Evolutionary conservation across 2,329 filamentous ascomycete species (phyloP), one percentile per base, ranked within the genome.

Genomic region (Ilyonectria robusta): DNA sequence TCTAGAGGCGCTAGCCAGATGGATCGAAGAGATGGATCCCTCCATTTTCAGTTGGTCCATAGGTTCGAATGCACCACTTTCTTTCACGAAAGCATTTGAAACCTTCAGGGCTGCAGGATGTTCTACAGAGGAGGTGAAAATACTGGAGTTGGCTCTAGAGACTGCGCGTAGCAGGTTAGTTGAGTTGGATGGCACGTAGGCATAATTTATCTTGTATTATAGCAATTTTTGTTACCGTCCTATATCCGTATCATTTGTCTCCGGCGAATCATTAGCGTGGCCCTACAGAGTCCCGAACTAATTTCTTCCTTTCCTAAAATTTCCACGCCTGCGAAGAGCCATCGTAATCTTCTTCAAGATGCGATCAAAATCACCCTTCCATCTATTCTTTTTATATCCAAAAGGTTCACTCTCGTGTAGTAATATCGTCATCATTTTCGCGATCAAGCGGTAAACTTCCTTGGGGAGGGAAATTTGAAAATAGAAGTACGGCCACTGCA

Each of bases 401-500:
- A 13, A 48, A 13, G 11, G 7, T 17, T 29, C 23, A 50, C 7
- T 50, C 21, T 33, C 42, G 44, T 6, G 15, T 9, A 19, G 10
- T 15, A 26, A 26, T 26, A 26, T 65, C 57, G 1, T 53, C 31
- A 2, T 75, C 67, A 0, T 72, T 68, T 0, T 58, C 63, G 11
- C 73, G 68, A 8, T 81, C 81, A 13, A 83, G 57, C 7, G 84
- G 54, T 4, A 54, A 70, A 42, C 82, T 84, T 6, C 80, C 81
- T 0, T 58, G n/a, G 0, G 82, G 80, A 0, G 83, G 82, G 37
- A 85, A 85, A 35, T 81, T 80, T 2, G 84, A 84, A 0, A 84
- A 72, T 2, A 84, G 58, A 0, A 85, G 66, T 0, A 85, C 81
- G 0, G 65, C 69, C 78, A 81, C 81, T 3, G 78, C 84, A 3